These are phyloP conservation scores for Cryoendolithus antarcticus DNA, from an alignment of 2,329 filamentous ascomycete genomes.

Conservation along the genomic window DNA sequence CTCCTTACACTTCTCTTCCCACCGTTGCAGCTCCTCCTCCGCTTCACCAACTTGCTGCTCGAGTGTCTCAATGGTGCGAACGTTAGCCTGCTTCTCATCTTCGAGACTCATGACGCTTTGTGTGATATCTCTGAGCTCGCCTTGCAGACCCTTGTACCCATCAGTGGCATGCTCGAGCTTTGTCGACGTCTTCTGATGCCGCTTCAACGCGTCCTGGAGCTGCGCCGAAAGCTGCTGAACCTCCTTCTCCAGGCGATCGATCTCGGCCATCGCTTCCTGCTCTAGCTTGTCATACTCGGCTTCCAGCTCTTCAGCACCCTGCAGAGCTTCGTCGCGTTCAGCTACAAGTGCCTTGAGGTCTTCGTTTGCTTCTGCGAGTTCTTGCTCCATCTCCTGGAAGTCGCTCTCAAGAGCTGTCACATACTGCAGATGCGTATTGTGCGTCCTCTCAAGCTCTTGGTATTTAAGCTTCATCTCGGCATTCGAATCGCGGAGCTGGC, in stretches of 20 bases:
- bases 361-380: constrained; percentile 65
- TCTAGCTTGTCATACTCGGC: constrained; percentile 40
- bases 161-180: constrained; percentile 64
- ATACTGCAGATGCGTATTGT: constrained; percentile 71
- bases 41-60: constrained; percentile 73
- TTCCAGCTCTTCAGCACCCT: constrained; percentile 56
- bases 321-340: constrained; percentile 76
- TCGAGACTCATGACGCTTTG: constrained; percentile 77
- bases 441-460: constrained; percentile 72
- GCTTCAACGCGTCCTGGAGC: constrained; percentile 37
- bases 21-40: constrained; percentile 72
- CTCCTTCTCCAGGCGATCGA: constrained; percentile 35
- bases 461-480: constrained; percentile 80
- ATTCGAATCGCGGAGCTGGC: constrained; percentile 71
- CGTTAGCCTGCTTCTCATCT: constrained; percentile 72
- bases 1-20: constrained; percentile 75
- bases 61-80: constrained; percentile 66
- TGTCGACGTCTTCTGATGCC: constrained; percentile 47
- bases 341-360: constrained; percentile 67
- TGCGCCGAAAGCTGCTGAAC: constrained; percentile 29
- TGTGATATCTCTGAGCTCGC: constrained; percentile 85
- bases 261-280: constrained; percentile 46
- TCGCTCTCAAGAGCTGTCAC: constrained; percentile 59
- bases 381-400: constrained; percentile 62
- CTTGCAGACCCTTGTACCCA: constrained; percentile 81